Conservation (phyloP, 2,329 filamentous ascomycete genomes). For the Gnomoniopsis sp. region DNA sequence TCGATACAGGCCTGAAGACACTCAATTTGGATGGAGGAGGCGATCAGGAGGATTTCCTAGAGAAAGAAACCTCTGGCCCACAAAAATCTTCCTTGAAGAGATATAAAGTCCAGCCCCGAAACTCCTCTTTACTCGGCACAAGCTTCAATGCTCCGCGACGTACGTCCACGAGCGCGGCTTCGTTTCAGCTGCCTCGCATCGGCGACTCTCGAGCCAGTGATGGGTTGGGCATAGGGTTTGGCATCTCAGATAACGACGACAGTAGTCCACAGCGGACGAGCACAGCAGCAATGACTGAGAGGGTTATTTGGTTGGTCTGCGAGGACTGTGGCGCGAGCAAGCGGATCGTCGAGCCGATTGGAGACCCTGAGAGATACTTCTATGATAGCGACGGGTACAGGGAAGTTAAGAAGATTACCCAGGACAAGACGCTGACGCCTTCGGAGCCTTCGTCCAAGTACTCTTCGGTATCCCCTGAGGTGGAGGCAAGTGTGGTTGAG, state of each 20-base stretch:
- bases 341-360: neutral
- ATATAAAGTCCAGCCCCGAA: neutral
- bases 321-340: constrained; percentile 3
- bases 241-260: neutral
- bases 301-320: constrained; percentile 6
- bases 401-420: neutral
- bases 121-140: neutral
- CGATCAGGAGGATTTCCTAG: neutral
- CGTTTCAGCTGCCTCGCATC: neutral
- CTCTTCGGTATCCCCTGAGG: neutral
- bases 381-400: neutral
- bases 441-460: neutral
- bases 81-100: neutral
- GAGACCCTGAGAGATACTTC: constrained; percentile 2
- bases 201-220: neutral
- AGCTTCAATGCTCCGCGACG: neutral
- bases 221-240: neutral
- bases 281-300: neutral
- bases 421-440: neutral
- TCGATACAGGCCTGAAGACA: neutral
- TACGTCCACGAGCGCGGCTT: neutral
- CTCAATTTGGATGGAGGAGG: neutral
- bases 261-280: neutral
- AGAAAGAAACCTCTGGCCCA: neutral
- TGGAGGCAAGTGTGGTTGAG: neutral